Conservation (phyloP, 192 early-diverging fungal genomes). For the Dimargaris cristalligena region DNA sequence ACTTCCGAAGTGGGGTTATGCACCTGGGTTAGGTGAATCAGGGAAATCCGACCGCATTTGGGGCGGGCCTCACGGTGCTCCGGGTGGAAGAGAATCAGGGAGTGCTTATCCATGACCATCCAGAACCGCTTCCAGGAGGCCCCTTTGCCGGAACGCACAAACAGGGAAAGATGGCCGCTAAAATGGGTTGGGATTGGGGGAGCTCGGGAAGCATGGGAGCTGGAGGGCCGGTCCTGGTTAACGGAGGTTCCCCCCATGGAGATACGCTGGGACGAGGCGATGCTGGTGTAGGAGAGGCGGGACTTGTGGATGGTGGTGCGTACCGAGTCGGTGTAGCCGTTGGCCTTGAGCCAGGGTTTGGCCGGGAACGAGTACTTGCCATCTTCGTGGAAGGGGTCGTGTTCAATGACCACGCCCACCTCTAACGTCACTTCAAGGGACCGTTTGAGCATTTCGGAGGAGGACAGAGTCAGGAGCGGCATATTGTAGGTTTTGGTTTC, state of each 20-base stretch:
- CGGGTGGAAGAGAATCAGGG: constrained; percentile 22
- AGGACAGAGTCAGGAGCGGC: constrained; percentile 26
- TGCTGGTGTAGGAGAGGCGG: constrained; percentile 16
- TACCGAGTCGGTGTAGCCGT: constrained; percentile 8
- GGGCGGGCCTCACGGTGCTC: constrained; percentile 16
- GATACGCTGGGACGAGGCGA: constrained; percentile 3
- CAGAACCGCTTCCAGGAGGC: constrained; percentile 33
- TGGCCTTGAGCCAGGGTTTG: constrained; percentile 7
- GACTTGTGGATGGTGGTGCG: background rate
- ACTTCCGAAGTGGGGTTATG: constrained; percentile 22
- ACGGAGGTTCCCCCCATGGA: background rate
- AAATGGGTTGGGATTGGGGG: background rate
- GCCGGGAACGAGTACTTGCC: constrained; percentile 7
- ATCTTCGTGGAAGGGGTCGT: constrained; percentile 14
- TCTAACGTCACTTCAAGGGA: constrained; percentile 28
- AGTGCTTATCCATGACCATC: constrained; percentile 22
- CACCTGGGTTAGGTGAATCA: constrained; percentile 23
- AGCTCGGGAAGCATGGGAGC: background rate
- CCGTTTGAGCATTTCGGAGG: constrained; percentile 28
- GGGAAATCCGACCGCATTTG: constrained; percentile 18
- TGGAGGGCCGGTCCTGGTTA: background rate
- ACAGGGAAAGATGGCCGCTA: constrained; percentile 24
- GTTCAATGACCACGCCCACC: constrained; percentile 28
- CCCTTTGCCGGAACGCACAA: constrained; percentile 24
- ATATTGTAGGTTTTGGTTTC: constrained; percentile 24